Base-by-base conservation (phyloP, 345 rosid genomes). In the Raphanus sativus region DNA sequence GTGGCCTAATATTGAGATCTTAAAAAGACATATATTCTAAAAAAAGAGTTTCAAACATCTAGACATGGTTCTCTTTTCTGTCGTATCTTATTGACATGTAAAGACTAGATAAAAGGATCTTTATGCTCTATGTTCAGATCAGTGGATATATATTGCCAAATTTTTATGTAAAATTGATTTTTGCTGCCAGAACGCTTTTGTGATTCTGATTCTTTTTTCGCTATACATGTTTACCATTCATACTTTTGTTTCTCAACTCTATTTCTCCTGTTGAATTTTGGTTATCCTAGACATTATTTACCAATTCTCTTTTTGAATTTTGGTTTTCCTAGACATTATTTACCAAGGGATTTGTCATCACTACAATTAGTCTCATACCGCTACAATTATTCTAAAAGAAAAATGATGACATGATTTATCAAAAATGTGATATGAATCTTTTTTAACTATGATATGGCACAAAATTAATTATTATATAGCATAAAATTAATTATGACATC, bases 1-100 rank as follows among this genome's bases (percentile, higher is more conserved):
- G 93, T 90, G 79, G 96, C 90, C 7, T 76, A 67, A 81, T 15
- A 65, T 45, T 88, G 78, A 80, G 74, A 64, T n/a, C 2, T 3
- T 9, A 33, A 25, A 45, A 59, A 42, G 15, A 42, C 54, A 32
- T 21, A 2, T 62, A 61, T 67, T 21, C 10, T 6, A 28, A 66
- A 77, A 28, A 66, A 77, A 52, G 69, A 61, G 74, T 72, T 78
- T 50, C 58, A 72, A 45, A 15, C 4, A 67, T 26, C 38, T 67
- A 67, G 71, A 67, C 70, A 45, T 67, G 12, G 38, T 67, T 45
- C 38, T 45, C 5, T 48, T 67, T 5, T 15, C 52, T 67, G 34
- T 67, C 73, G 58, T 60, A 60, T 72, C 77, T 48, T 78, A 72
- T 72, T 78, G 73, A 77, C 72, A 65, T 77, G 81, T 77, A 69